Conservation (phyloP, 108 stramenopile species). For the Skeletonema costatum region DNA sequence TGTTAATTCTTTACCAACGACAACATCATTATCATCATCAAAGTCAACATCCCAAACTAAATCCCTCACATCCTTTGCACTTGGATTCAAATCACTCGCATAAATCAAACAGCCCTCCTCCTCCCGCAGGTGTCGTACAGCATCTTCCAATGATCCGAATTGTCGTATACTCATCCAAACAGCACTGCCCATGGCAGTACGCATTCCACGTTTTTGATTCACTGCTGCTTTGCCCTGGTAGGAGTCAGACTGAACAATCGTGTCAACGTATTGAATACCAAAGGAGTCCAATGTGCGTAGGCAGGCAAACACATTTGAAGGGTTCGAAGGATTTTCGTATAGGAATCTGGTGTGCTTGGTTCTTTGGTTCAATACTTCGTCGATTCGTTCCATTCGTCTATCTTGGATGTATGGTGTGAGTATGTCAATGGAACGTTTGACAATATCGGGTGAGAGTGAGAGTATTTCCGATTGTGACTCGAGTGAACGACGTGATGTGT, state of each 20-base stretch:
- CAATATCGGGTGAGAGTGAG: conserved; percentile 27
- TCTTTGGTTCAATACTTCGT: conserved; percentile 56
- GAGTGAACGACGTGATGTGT: conserved; percentile 14
- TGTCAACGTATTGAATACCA: conserved; percentile 82
- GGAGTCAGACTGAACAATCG: conserved; percentile 60
- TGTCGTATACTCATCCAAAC: conserved; percentile 45
- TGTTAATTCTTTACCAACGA: neutral
- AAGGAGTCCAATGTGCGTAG: conserved; percentile 91
- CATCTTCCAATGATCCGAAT: conserved; percentile 39
- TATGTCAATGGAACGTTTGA: conserved; percentile 34
- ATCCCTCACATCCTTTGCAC: conserved; percentile 68
- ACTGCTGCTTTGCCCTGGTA: conserved; percentile 76
- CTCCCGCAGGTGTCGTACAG: conserved; percentile 21
- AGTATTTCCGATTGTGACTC: conserved; percentile 24
- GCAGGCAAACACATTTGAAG: conserved; percentile 95
- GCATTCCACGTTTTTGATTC: conserved; percentile 75
- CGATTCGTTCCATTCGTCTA: conserved; percentile 65
- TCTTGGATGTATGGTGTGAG: conserved; percentile 56
- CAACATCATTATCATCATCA: conserved; percentile 10
- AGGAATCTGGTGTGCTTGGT: conserved; percentile 69
- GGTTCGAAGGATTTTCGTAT: conserved; percentile 95
- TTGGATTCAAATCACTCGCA: conserved; percentile 74
- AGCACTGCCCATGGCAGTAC: conserved; percentile 73
- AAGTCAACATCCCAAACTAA: conserved; percentile 67
- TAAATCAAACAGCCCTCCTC: conserved; percentile 67